A percentile compares a stretch with the other conserved stretches of the same genome.
Conservation (phyloP, 495 filamentous ascomycete genomes). For the Corynascus novoguineensis region DNA sequence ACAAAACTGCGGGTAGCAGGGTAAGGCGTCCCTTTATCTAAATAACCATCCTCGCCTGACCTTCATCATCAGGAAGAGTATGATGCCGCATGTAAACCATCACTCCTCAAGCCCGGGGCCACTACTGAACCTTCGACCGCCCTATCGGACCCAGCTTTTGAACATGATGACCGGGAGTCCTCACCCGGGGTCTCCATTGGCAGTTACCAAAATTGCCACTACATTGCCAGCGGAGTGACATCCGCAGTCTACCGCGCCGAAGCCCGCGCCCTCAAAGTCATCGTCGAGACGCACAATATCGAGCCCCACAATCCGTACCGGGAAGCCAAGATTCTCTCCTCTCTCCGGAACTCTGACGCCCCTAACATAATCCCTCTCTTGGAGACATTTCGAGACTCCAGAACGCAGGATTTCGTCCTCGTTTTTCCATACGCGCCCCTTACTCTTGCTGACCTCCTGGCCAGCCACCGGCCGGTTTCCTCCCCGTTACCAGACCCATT, state of each 20-base stretch:
- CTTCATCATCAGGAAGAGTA: conserved; percentile 41
- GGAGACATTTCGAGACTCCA: conserved; percentile 63
- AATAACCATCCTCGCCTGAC: conserved; percentile 18
- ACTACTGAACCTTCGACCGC: neutral
- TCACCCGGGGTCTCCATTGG: conserved; percentile 58
- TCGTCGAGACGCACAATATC: conserved; percentile 61
- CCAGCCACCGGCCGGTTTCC: neutral
- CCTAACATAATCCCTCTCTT: conserved; percentile 55
- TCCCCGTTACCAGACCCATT: neutral
- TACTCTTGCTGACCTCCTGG: conserved; percentile 50
- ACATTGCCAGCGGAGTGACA: conserved; percentile 69
- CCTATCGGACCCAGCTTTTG: neutral
- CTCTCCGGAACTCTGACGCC: conserved; percentile 36
- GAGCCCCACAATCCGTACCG: conserved; percentile 75
- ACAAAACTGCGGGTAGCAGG: conserved; percentile 36
- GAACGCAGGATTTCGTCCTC: conserved; percentile 59
- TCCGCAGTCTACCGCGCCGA: conserved; percentile 66
- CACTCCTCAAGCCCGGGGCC: neutral
- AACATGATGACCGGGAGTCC: conserved; percentile 3
- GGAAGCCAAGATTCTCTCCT: conserved; percentile 68
- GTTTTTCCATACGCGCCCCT: conserved; percentile 78
- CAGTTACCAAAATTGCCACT: conserved; percentile 60
- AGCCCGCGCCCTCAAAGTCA: conserved; percentile 79
- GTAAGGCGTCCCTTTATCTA: conserved; percentile 22
- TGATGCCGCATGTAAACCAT: conserved; percentile 28